phyloP scores from a whole-genome alignment of 257 asterid species.

The Sherardia arvensis region DNA sequence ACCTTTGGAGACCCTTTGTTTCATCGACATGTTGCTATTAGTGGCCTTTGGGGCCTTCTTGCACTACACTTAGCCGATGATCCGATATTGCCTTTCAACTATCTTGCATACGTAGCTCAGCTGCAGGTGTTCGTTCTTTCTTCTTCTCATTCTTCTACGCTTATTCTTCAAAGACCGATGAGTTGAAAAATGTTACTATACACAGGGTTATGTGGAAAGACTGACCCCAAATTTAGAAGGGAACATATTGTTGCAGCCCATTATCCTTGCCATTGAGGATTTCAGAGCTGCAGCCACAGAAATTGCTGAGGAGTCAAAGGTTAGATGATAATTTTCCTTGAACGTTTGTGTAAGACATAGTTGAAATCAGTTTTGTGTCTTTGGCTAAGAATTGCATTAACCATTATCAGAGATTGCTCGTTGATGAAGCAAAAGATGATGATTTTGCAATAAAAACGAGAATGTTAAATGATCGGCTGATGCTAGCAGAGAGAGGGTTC shows the following conservation, averaged over 20 bases:
- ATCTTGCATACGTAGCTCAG: slow-evolving; percentile 62
- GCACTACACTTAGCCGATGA: slow-evolving; percentile 81
- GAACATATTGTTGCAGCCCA: slow-evolving; percentile 44
- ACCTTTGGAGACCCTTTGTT: slow-evolving; percentile 77
- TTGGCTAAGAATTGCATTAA: neutral
- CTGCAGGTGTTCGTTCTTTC: slow-evolving; percentile 44
- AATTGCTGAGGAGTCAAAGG: slow-evolving; percentile 50
- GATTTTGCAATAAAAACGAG: slow-evolving; percentile 40
- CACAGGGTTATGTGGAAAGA: slow-evolving; percentile 45
- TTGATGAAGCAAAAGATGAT: slow-evolving; percentile 24
- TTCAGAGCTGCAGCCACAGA: slow-evolving; percentile 46
- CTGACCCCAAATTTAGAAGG: slow-evolving; percentile 40
- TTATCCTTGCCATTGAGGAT: slow-evolving; percentile 56
- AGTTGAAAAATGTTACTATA: neutral
- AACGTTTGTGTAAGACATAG: neutral
- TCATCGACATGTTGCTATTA: slow-evolving; percentile 74
- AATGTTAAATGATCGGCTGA: slow-evolving; percentile 59
- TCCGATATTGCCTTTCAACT: slow-evolving; percentile 73
- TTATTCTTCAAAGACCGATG: neutral
- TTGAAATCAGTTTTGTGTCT: neutral
- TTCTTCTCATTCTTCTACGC: neutral
- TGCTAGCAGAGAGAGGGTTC: slow-evolving; percentile 86
- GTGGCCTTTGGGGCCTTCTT: slow-evolving; percentile 90
- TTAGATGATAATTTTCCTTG: slow-evolving; percentile 18
- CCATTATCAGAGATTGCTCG: slow-evolving; percentile 34